phyloP scores from a whole-genome alignment of 352 stramenopile genomes.

The Halophytophthora polymorphica region DNA sequence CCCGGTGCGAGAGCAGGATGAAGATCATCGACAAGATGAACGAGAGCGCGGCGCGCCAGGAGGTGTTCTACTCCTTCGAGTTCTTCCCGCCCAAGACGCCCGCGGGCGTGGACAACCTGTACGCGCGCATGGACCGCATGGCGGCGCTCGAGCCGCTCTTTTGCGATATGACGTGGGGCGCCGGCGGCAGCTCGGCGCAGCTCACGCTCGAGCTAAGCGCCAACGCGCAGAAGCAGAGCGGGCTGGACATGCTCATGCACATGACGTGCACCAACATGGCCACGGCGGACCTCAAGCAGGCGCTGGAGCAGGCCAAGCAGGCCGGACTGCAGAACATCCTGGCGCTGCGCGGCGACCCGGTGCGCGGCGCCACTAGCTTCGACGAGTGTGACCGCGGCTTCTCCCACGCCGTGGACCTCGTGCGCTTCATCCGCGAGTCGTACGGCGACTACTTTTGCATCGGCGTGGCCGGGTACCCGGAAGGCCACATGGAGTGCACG shows the following conservation, averaged over 20 bases:
- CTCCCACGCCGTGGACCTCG: conserved; percentile 94
- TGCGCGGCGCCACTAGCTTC: conserved; percentile 86
- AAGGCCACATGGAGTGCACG: conserved; percentile 93
- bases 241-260: conserved; percentile 93
- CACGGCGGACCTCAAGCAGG: conserved; percentile 88
- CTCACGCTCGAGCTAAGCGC: conserved; percentile 94
- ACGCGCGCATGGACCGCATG: conserved; percentile 97
- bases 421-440: conserved; percentile 94
- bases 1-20: conserved; percentile 26
- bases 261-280: conserved; percentile 99
- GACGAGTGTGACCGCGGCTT: conserved; percentile 92
- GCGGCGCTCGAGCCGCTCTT: conserved; percentile 93
- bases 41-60: conserved; percentile 68
- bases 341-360: conserved; percentile 95
- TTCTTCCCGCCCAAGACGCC: conserved; percentile 98
- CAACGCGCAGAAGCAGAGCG: conserved; percentile 90
- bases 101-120: conserved; percentile 96
- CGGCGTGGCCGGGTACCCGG: conserved; percentile 96
- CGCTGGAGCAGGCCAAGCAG: conserved; percentile 88
- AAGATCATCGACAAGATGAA: conserved; percentile 91
- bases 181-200: conserved; percentile 94
- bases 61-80: conserved; percentile 97
- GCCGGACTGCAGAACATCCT: conserved; percentile 99
- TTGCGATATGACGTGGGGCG: conserved; percentile 99
- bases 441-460: conserved; percentile 97